phyloP scores from a whole-genome alignment of 257 asterid species.

The Linderniella brevidens region DNA sequence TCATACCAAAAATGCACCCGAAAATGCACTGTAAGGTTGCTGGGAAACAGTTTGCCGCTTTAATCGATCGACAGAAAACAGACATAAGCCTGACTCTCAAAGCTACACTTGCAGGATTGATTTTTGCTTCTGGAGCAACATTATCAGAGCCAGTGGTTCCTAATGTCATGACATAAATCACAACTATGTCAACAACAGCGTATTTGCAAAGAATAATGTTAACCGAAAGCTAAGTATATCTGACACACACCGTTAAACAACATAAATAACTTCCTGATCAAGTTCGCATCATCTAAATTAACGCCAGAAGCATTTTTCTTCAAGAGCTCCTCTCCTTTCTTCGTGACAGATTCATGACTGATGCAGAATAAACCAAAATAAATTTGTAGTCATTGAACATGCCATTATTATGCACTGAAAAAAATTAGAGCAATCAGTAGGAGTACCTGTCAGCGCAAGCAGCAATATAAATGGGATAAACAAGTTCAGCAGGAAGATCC shows the following conservation, averaged over 20 bases:
- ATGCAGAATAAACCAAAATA: slow-evolving; percentile 13
- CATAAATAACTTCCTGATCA: slow-evolving; percentile 51
- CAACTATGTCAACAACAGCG: slow-evolving; percentile 4
- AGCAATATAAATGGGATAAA: slow-evolving; percentile 66
- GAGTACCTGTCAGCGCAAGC: slow-evolving; percentile 76
- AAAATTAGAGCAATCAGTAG: slow-evolving; percentile 1
- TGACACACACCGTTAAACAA: slow-evolving; percentile 59
- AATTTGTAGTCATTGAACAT: neutral
- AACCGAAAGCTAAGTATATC: neutral
- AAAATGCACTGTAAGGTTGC: slow-evolving; percentile 89
- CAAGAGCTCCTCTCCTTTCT: slow-evolving; percentile 77
- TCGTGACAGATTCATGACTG: slow-evolving; percentile 74
- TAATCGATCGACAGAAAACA: slow-evolving; percentile 74
- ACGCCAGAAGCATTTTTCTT: slow-evolving; percentile 75
- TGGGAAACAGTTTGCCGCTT: slow-evolving; percentile 89
- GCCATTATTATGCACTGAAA: neutral
- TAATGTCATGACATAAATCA: slow-evolving; percentile 20
- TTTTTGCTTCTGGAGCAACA: slow-evolving; percentile 51
- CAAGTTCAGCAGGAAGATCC: slow-evolving; percentile 66
- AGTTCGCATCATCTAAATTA: slow-evolving; percentile 61
- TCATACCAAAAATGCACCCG: slow-evolving; percentile 79
- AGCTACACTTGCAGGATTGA: slow-evolving; percentile 50
- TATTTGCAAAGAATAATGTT: neutral
- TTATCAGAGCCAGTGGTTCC: slow-evolving; percentile 53
- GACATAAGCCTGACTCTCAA: slow-evolving; percentile 70